Evolutionary conservation across 2,329 filamentous ascomycete genomes (phyloP), one percentile per base, ranked within the genome.

Genomic region (Rhytidhysteron rufulum): DNA sequence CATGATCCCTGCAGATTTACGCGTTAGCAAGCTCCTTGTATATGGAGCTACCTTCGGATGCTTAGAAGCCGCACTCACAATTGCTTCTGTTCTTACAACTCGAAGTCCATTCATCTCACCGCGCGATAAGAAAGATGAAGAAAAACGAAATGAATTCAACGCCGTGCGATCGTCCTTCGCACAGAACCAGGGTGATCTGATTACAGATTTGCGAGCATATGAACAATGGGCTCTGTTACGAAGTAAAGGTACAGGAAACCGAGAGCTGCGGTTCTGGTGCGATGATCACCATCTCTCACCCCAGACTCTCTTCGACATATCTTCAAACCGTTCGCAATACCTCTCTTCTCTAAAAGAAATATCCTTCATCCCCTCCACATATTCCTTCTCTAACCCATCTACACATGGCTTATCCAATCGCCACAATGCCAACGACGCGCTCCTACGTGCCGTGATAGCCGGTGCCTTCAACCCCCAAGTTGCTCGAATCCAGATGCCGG

Each of bases 1-100:
- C 15, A 88, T 94, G 80, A 89, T 98, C 37, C 93, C 93, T 2
- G 88, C 91, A 1, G 93, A 98, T 58, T 75, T 98, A 34, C 82
- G 91, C 20, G 94, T 89, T 62, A 88, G 87, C 33, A 98, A 98
- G 66, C 76, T 98, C 24, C 88, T 98, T 77, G 87, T 98, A 3
- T 95, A 94, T 58, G 93, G 93, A 5, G 85, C 88, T 13, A 89
- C 94, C 42, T 97, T 98, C 57, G 87, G 87, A 24, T 97, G 91
- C 57, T 76, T 97, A 5, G 88, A 95, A 55, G 82, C 91, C 38
- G 89, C 85, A 50, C 77, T 97, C 40, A 89, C 86, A 3, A 90
- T 97, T 47, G 88, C 93, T 2, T 85, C 90, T 7, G 93, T 97
- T 30, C 75, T 98, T n/a, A 96, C 89, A 40, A 85, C 87, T 20